Evolutionary conservation across 768 basidiomycete species (phyloP), one percentile per base, ranked within the genome.

Genomic region (Coprinopsis marcescibilis): DNA sequence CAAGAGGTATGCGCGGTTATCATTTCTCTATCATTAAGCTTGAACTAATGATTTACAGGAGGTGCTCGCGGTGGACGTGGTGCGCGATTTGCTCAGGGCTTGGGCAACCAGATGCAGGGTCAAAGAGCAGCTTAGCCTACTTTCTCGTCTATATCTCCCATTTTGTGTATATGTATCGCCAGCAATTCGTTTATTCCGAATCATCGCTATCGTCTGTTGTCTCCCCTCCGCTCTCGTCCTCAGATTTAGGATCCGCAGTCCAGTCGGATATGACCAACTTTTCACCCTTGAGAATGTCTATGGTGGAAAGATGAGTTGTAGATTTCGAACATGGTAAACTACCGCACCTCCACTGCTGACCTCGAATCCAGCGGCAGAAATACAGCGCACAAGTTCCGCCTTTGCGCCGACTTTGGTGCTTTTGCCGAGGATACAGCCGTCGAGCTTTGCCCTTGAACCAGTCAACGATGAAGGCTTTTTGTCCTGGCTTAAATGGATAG

Each of bases 281-380:
- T 51, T 72, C 69, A 13, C 65, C 76, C 50, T 76, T 77, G 35
- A 70, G 63, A 1, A 58, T 68, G 54, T 83, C 83, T 85, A 55
- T 25, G 25, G 29, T 26, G 34, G 20, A 26, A 21, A 46, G 38
- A 43, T 45, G 15, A n/a, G 14, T 33, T 43, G 11, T 29, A 38
- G 4, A 32, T 32, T 36, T 5, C 27, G 2, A 7, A 12, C 19
- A 34, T 24, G 35, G 27, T 19, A 30, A 13, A 23, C 24, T 25
- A 19, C 52, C 69, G 54, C 48, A 83, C 85, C 85, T 57, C 76
- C 78, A 19, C 72, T 67, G 15, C 70, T 69, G 19, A 86, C 78
- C 57, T 89, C 88, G 55, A 85, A 89, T 1, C 86, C 85, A 12
- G 81, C 80, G 57, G 89, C 87, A 0, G 85, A 85, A 10, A 89